Evolutionary conservation across 2,329 filamentous ascomycete species (phyloP), one percentile per base, ranked within the genome.

Genomic region (Passalora sequoiae): DNA sequence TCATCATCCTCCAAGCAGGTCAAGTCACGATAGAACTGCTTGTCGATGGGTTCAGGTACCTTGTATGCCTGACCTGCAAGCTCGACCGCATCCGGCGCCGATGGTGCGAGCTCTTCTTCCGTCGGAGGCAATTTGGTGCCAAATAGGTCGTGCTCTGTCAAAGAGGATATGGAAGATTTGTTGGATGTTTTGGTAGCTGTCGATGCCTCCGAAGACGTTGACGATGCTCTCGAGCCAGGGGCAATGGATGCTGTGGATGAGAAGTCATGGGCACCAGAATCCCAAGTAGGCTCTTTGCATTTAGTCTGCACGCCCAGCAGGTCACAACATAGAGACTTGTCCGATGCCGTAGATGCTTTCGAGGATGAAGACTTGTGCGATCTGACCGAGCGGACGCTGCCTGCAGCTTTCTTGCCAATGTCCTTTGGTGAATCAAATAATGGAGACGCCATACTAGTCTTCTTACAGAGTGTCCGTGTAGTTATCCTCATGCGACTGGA

Each of bases 21-120:
- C 28, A 47, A 25, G 13, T 47, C 45, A 4, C 29, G 29, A n/a
- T 44, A 47, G 30, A 47, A 47, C 21, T 31, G 20, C 30, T 47
- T 40, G 6, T 38, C 27, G 6, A 44, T 31, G 2, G 27, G 25
- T 28, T 39, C 28, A 3, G 41, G 41, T 8, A 44, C 35, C 19
- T 33, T 27, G 22, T 39, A 44, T 20, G 17, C 20, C 7, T 24
- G 8, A 8, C 36, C 28, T 15, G n/a, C 27, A 8, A 44, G 25
- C 16, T 44, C 35, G 4, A 44, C 41, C 4, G 25, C 36, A 33
- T 44, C 21, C 6, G 33, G 35, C 3, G 13, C 21, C 2, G 10
- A 10, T 10, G 41, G 41, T n/a, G 17, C 35, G 20, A 27, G 17
- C n/a, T 21, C 19, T 16, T 44, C 41, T 33, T 21, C 17, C 3